phyloP scores from a whole-genome alignment of 805 yeast genomes.

The Candida verbasci region DNA sequence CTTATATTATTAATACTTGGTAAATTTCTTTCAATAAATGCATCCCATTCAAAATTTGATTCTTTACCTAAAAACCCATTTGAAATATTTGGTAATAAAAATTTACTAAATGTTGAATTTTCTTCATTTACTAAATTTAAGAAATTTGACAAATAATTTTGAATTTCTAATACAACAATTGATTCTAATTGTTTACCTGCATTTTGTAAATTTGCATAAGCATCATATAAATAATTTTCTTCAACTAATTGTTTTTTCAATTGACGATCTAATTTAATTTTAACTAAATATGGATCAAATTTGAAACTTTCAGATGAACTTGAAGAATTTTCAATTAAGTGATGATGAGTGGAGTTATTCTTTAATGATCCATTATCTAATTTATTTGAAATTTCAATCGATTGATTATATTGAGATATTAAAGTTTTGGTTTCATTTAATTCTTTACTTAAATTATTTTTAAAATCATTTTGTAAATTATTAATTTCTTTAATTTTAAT shows the following conservation, averaged over 20 bases:
- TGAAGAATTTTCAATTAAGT: constrained; percentile 10
- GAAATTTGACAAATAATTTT: constrained; percentile 70
- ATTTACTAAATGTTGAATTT: constrained; percentile 65
- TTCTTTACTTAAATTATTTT: constrained; percentile 67
- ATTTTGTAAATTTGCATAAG: constrained; percentile 78
- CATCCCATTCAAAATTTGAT: constrained; percentile 83
- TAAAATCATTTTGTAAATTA: constrained; percentile 78
- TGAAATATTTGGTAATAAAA: constrained; percentile 55
- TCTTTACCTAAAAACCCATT: constrained; percentile 64
- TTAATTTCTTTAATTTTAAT: constrained; percentile 86
- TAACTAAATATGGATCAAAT: constrained; percentile 79
- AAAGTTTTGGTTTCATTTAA: constrained; percentile 30
- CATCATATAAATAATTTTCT: constrained; percentile 85
- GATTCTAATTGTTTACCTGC: constrained; percentile 84
- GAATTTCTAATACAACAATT: constrained; percentile 82
- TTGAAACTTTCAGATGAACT: constrained; percentile 36
- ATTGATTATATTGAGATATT: constrained; percentile 48
- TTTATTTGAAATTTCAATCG: constrained; percentile 61
- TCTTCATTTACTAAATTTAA: constrained; percentile 69
- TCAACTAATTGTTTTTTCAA: constrained; percentile 74
- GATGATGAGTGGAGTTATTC: constrained; percentile 9
- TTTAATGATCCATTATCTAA: constrained; percentile 21
- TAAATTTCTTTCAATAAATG: constrained; percentile 67
- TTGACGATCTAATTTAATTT: constrained; percentile 67
- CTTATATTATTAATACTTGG: constrained; percentile 27